A percentile compares a stretch with the other conserved stretches of the same genome.
Evolutionary conservation across 2,329 filamentous ascomycete genomes (phyloP).

Genomic region (Monosporascus sp.): DNA sequence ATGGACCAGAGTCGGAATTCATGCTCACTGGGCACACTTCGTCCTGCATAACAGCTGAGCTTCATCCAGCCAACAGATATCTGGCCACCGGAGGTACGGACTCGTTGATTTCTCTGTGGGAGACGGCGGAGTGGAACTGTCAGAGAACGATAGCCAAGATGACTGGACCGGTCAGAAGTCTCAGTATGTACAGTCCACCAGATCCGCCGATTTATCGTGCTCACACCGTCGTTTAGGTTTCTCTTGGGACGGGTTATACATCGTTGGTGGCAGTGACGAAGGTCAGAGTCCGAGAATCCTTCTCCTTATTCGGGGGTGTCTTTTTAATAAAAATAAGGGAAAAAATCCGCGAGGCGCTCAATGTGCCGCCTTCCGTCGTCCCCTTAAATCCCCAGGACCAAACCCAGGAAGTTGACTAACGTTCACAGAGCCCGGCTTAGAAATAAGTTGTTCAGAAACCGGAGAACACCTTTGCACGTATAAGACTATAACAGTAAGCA

Average conservation of each 20-base stretch:
- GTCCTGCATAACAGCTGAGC: slow-evolving; percentile 60
- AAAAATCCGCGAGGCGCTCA: not conserved
- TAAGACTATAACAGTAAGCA: slow-evolving; percentile 51
- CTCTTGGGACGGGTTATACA: slow-evolving; percentile 70
- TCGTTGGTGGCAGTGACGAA: slow-evolving; percentile 70
- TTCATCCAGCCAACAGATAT: slow-evolving; percentile 66
- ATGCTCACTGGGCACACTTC: slow-evolving; percentile 68
- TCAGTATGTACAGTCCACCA: slow-evolving; percentile 42
- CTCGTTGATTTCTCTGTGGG: slow-evolving; percentile 71
- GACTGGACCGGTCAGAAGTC: slow-evolving; percentile 62
- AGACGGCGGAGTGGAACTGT: slow-evolving; percentile 73
- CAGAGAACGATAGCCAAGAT: slow-evolving; percentile 65
- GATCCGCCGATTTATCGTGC: slow-evolving; percentile 1
- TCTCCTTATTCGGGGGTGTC: not conserved
- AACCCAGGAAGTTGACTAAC: slow-evolving; percentile 4
- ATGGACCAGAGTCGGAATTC: slow-evolving; percentile 44
- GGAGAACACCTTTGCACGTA: slow-evolving; percentile 68
- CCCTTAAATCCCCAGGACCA: no score
- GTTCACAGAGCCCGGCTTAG: slow-evolving; percentile 50
- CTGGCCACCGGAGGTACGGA: slow-evolving; percentile 72
- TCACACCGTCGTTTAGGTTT: slow-evolving; percentile 48
- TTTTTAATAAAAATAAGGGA: not conserved
- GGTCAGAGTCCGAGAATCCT: slow-evolving; percentile 32
- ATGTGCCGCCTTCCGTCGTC: slow-evolving; percentile 1
- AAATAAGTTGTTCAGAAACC: slow-evolving; percentile 67